phyloP scores from a whole-genome alignment of 2,329 filamentous ascomycete species.

The Xylaria digitata region DNA sequence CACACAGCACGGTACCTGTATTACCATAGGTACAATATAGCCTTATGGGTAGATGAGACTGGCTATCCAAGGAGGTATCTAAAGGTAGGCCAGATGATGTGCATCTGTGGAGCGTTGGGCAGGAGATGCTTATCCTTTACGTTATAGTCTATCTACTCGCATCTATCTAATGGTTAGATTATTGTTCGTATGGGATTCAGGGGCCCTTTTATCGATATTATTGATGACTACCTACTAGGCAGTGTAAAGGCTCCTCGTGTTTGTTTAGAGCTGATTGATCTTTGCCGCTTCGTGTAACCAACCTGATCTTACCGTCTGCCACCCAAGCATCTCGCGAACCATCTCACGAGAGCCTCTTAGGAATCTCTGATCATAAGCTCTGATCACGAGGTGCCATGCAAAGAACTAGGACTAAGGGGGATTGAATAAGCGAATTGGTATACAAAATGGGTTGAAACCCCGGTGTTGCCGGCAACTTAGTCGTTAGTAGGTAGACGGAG shows the following conservation, averaged over 20 bases:
- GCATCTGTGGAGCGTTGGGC: slow-evolving; percentile 14
- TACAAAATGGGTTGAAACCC: slow-evolving; percentile 13
- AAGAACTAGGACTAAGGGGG: slow-evolving; percentile 17
- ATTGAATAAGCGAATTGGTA: slow-evolving; percentile 11
- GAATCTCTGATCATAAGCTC: slow-evolving; percentile 16
- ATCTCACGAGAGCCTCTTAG: slow-evolving; percentile 26
- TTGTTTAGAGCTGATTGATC: slow-evolving; percentile 17
- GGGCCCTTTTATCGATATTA: neutral
- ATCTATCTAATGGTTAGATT: slow-evolving; percentile 12
- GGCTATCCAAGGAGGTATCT: neutral
- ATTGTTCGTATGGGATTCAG: neutral
- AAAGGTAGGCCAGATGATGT: slow-evolving; percentile 13
- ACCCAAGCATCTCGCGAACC: slow-evolving; percentile 21
- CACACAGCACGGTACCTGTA: slow-evolving; percentile 4
- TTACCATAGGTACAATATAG: neutral
- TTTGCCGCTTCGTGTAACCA: slow-evolving; percentile 27
- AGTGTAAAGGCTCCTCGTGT: slow-evolving; percentile 6
- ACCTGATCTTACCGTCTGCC: neutral
- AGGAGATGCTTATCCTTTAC: slow-evolving; percentile 1
- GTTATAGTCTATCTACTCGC: neutral
- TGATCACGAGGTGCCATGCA: slow-evolving; percentile 23
- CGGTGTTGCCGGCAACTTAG: slow-evolving; percentile 27
- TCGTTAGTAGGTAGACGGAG: neutral
- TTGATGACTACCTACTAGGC: neutral
- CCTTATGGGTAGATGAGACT: neutral